Evolutionary conservation across 225 moss, liverwort and hornwort genomes (phyloP).

Genomic region (Physcomitrellopsis africana): DNA sequence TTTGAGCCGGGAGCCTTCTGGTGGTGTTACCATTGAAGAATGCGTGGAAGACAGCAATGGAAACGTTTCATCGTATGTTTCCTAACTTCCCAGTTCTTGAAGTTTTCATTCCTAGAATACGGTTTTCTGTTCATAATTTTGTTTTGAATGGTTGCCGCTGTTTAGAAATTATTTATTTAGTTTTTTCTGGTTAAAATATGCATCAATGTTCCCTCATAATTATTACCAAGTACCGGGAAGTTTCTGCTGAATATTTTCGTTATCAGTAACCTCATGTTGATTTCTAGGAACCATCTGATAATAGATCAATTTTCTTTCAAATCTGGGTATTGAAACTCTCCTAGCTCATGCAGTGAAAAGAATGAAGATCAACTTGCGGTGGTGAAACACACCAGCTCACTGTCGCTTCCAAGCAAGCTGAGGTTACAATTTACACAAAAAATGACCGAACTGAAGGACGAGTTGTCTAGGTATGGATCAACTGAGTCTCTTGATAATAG

Average conservation of each 20-base stretch:
- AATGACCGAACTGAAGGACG: constrained; percentile 38
- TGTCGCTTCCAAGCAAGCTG: constrained; percentile 27
- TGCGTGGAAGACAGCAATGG: constrained; percentile 48
- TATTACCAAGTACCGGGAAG: background rate
- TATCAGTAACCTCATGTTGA: background rate
- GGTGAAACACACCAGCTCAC: constrained; percentile 28
- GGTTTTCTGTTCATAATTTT: background rate
- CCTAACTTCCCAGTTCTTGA: background rate
- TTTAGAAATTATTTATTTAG: too few relatives aligned
- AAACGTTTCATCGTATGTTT: constrained; percentile 28
- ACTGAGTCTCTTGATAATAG: background rate
- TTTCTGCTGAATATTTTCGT: background rate
- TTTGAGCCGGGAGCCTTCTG: constrained; percentile 55
- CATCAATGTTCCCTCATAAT: background rate
- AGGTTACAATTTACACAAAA: constrained; percentile 33
- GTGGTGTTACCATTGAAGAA: constrained; percentile 49
- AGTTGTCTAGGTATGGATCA: constrained; percentile 38
- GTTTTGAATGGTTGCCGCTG: too few relatives aligned
- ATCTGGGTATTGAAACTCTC: background rate
- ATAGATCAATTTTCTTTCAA: background rate
- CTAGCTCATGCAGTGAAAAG: constrained; percentile 21
- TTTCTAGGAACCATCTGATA: background rate
- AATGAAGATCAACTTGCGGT: constrained; percentile 29
- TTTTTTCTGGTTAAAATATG: background rate
- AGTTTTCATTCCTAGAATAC: background rate